Evolutionary conservation across 176 grass and related monocot species (phyloP).

Genomic region (Carex parvula): DNA sequence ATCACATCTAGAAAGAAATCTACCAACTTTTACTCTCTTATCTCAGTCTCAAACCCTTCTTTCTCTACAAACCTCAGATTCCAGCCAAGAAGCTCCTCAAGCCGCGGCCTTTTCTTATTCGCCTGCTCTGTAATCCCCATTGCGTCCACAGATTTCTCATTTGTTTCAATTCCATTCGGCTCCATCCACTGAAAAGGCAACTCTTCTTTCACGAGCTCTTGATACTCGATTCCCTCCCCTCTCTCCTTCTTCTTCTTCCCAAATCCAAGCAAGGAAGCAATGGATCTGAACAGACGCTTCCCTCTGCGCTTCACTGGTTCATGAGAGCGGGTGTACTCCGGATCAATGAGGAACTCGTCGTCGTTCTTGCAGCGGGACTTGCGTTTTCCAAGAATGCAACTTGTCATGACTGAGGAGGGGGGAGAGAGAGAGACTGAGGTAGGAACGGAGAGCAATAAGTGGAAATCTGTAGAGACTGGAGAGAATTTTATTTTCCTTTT

Average conservation of each 20-base stretch:
- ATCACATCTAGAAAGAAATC: background rate
- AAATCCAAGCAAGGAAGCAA: slow-evolving; percentile 14
- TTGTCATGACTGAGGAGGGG: background rate
- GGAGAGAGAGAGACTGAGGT: background rate
- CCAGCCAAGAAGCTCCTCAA: slow-evolving; percentile 28
- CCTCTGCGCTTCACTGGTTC: slow-evolving; percentile 9
- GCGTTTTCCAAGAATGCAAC: slow-evolving; percentile 29
- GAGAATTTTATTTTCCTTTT: background rate
- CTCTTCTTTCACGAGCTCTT: slow-evolving; percentile 16
- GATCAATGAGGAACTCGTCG: slow-evolving; percentile 10
- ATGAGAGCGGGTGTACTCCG: slow-evolving; percentile 1
- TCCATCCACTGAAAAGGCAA: slow-evolving; percentile 27
- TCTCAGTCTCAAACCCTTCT: slow-evolving; percentile 16
- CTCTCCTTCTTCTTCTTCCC: slow-evolving; percentile 23
- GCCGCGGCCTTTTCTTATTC: slow-evolving; percentile 25
- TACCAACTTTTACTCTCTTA: background rate
- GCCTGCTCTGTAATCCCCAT: background rate
- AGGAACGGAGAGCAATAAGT: too few species aligned
- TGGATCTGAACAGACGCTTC: slow-evolving; percentile 8
- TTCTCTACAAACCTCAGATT: slow-evolving; percentile 21
- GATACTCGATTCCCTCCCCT: slow-evolving; percentile 1
- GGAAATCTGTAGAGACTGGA: background rate
- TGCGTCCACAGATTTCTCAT: slow-evolving; percentile 8
- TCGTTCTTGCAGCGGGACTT: background rate
- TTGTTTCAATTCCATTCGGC: background rate